Evolutionary conservation across 495 filamentous ascomycete genomes (phyloP), one percentile per base, ranked within the genome.

Genomic region (Cercophora sp.): DNA sequence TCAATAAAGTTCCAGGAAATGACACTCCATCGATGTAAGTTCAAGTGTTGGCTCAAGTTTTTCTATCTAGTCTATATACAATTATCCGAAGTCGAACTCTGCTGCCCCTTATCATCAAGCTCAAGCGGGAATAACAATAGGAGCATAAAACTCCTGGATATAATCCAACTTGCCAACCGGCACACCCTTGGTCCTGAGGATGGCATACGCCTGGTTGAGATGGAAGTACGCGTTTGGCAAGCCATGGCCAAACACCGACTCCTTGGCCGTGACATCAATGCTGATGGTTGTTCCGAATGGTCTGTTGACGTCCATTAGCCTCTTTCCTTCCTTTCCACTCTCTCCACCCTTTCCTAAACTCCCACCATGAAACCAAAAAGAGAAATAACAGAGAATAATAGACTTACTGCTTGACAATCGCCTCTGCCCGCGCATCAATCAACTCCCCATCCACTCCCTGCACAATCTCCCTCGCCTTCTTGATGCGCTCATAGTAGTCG

Each of bases 221-320:
- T 43, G 40, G 20, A 43, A 43, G n/a, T 43, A 43, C n/a, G 26
- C 23, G 23, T 43, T 43, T 29, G 82, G 78, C 11, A 80, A 31
- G 2, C 68, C 65, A 54, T 71, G 79, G 5, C 60, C 52, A 16
- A 59, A 47, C 10, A 72, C 56, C 50, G 78, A 54, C 6, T 55
- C 51, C 42, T 44, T 54, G 41, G 39, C 50, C 13, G 57, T 22
- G 0, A 59, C 29, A 23, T 51, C 46, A 8, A 54, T 2, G 15
- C 37, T 27, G 29, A 37, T 23, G 4, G 9, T 24, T 2, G 51
- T 22, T 2, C 51, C 56, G 3, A 50, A 25, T 2, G 46, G 50
- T 25, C 56, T 58, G 15, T 48, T 16, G 6, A 16, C 5, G 10
- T 8, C 18, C 13, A 5, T 45, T 35, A 42, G 41, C 8, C 19